Evolutionary conservation across 495 filamentous ascomycete genomes (phyloP), one percentile per base, ranked within the genome.

Genomic region (Penicillium mononematosum): DNA sequence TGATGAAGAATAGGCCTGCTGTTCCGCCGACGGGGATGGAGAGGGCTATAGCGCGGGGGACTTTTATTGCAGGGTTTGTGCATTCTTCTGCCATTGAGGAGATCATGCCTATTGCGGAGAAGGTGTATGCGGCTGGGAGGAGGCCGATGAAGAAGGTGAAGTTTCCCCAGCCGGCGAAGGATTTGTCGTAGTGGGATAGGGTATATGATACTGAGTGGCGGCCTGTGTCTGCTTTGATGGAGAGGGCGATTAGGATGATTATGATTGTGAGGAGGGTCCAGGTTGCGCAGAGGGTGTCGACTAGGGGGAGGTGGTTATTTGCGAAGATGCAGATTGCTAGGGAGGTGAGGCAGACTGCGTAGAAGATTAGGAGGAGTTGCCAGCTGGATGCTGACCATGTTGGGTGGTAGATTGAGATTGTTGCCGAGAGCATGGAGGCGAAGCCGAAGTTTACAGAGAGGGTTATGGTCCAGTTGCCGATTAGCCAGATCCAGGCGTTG

Each of bases 391-490:
- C 81, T 3, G 65, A 45, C 81, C 84, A 67, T 47, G 80, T 75
- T 6, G 83, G 82, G 14, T 82, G 77, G 70, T 82, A 85, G 27
- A 86, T 70, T 2, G 81, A 70, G 29, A 87, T 79, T 0, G 83
- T 78, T 19, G 72, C 76, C 5, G 84, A 75, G 32, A 86, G 74
- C 41, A 88, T 54, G 25, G 85, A 84, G 0, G 77, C 83, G 32
- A 84, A 82, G 8, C 84, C 86, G 56, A 89, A 89, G 60, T 88
- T 85, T 31, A 88, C 85, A 7, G 84, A 81, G 41, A 88, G 73
- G 0, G 85, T 89, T 51, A 88, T 87, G 29, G 85, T 88, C 69
- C 86, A 85, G 63, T 88, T 88, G 25, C 85, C 86, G 22, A 88
- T 80, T 8, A 86, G 75, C 64, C 83, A 88, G 20, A 83, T 69